Base-by-base conservation (phyloP, 805 yeast species). In the Metschnikowia lochheadii region DNA sequence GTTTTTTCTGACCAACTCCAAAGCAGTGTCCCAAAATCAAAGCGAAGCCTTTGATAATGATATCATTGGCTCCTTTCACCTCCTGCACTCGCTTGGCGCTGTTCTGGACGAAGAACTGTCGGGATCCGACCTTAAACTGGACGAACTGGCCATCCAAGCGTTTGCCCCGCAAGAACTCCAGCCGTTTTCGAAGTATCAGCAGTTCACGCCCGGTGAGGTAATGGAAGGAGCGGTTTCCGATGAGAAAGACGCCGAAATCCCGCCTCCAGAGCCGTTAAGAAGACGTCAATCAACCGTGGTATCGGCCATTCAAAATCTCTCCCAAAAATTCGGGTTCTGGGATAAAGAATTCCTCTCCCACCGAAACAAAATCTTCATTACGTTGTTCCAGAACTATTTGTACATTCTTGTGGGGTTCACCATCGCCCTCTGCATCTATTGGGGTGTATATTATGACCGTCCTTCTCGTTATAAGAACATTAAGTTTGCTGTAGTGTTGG, bases 381-480 rank as follows among this genome's bases (percentile, higher is more conserved):
- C 67, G 2, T 58, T 64, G 44, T 40, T 56, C 5, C 43, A 50
- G n/a, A 67, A 67, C 56, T 67, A 67, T 40, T 32, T 55, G 35
- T 58, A 21, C 49, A 35, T 65, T 45, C 21, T 60, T 13, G 44
- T 61, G 7, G 67, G 68, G 7, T 66, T 68, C 44, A 47, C 58
- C 15, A 41, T 52, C 4, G 62, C 63, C 1, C 57, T 68, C 7
- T 62, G 64, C 46, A 53, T 68, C n/a, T 68, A 67, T 48, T 67
- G 71, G 71, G 72, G 71, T 10, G 53, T 65, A 1, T 67, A 65
- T 54, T 64, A 56, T 36, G 46, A 59, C 33, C 54, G 71, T 17
- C 38, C 51, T 3, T 34, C 54, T 7, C 52, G 64, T 7, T 66
- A 53, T 48, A 55, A 53, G 44, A 52, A 63, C 43, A 44, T 67